Evolutionary conservation across 2,329 filamentous ascomycete species (phyloP), one percentile per base, ranked within the genome.

Genomic region (Curvularia lunata): DNA sequence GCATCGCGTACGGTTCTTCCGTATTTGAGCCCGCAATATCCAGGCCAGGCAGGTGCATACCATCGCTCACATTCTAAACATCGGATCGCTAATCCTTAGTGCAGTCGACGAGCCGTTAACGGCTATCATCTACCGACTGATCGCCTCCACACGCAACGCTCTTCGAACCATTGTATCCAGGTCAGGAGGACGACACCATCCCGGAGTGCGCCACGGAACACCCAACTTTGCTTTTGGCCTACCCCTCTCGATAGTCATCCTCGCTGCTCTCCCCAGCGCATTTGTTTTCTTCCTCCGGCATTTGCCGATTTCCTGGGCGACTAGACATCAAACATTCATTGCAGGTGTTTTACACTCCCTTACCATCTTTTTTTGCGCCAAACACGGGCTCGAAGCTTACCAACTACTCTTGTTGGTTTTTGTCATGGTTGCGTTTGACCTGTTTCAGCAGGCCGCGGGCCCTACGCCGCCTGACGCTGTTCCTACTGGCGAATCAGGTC

Each of bases 401-500:
- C 66, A 73, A 57, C 54, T 70, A 50, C 41, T 73, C 27, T 62
- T 69, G 21, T 59, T 64, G 40, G 61, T 66, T 37, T 62, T 73
- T 58, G 69, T 74, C 63, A 73, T 75, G 70, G 67, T 68, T 42
- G 67, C 64, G 55, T 73, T 74, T 53, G 71, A 74, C 58, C 65
- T 66, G 58, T 69, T 71, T 59, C 68, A 70, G 59, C 59, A 59
- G 38, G 56, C 55, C 18, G 18, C 65, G 43, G 53, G 57, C 52
- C 52, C 43, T 27, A 19, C 25, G 46, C 46, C 52, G 47, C 32
- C 38, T 48, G 61, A 62, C 64, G 58, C 63, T 64, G 64, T 47
- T 9, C 28, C 8, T 12, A 42, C 21, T 21, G 49, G 46, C 64
- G 59, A 70, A 64, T 67, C 62, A 63, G 47, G 61, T 54, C 52